A percentile compares a stretch with the other conserved stretches of the same genome.
Conservation (phyloP, 2,329 filamentous ascomycete species). For the Stagonosporopsis cucurbitacearum region DNA sequence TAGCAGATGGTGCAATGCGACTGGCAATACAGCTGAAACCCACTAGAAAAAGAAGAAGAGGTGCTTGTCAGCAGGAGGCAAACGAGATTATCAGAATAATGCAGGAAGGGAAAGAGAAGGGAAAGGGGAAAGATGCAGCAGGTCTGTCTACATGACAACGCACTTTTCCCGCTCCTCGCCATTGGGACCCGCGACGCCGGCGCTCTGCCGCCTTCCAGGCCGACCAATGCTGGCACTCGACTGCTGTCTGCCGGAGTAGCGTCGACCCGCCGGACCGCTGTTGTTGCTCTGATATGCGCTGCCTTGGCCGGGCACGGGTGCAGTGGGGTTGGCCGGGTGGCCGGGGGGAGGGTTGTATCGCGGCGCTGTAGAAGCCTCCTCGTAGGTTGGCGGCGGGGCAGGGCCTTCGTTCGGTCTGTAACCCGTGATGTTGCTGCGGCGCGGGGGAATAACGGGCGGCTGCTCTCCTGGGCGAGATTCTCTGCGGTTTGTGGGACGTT, state of each 20-base stretch:
- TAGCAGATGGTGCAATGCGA: background rate
- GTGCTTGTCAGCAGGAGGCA: background rate
- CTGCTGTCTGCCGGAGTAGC: constrained; percentile 24
- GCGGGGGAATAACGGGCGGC: constrained; percentile 56
- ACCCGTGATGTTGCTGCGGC: constrained; percentile 45
- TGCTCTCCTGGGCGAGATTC: constrained; percentile 40
- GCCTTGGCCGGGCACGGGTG: constrained; percentile 34
- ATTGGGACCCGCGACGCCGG: constrained; percentile 27
- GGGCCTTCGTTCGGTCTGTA: constrained; percentile 54
- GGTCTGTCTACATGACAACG: constrained; percentile 45
- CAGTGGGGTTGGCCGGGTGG: constrained; percentile 52
- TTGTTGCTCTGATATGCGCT: constrained; percentile 35
- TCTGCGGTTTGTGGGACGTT: constrained; percentile 34
- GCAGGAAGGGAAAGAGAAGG: background rate
- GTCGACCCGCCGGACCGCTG: constrained; percentile 18
- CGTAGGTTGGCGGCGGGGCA: constrained; percentile 69
- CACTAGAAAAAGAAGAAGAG: background rate
- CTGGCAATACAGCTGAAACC: background rate
- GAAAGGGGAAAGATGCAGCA: background rate
- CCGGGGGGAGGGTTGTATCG: constrained; percentile 60
- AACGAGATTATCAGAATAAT: too few relatives aligned
- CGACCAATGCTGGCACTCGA: constrained; percentile 18
- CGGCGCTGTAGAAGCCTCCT: constrained; percentile 65
- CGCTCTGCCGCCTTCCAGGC: constrained; percentile 36
- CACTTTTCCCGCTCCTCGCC: constrained; percentile 42